Conservation (phyloP, 1,284 basidiomycete genomes). For the Termitomyces sp. region DNA sequence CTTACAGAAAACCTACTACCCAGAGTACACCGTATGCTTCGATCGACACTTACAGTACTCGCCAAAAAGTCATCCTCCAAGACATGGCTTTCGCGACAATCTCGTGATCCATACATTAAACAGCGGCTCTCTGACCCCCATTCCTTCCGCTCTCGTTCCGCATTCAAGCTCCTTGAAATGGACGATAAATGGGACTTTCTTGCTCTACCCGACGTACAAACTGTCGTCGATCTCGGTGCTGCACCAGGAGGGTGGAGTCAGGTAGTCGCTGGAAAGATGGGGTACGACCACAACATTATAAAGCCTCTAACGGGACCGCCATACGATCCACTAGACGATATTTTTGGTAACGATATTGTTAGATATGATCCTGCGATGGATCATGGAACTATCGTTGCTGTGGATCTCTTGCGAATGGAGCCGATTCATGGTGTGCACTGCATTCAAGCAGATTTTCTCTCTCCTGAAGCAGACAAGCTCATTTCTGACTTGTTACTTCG, state of each 20-base stretch:
- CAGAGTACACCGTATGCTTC: conserved; percentile 3
- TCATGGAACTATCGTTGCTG: conserved; percentile 59
- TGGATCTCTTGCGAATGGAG: conserved; percentile 68
- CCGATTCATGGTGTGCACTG: conserved; percentile 65
- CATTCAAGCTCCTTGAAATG: conserved; percentile 81
- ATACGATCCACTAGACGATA: no score
- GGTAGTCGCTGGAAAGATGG: conserved; percentile 61
- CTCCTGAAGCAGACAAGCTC: conserved; percentile 40
- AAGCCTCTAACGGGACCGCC: no score
- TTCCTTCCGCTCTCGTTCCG: conserved; percentile 71
- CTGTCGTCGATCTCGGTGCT: conserved; percentile 80
- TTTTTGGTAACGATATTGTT: no score
- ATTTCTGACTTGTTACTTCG: conserved; percentile 44
- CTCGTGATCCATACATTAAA: conserved; percentile 64
- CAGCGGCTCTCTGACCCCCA: conserved; percentile 42
- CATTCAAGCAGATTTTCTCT: conserved; percentile 75
- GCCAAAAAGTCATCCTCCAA: conserved; percentile 33
- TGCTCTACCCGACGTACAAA: conserved; percentile 41
- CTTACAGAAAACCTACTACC: no score
- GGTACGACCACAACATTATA: no score
- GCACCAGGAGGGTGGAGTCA: conserved; percentile 90
- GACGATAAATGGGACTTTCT: conserved; percentile 54
- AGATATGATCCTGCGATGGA: no score
- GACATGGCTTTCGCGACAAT: conserved; percentile 62
- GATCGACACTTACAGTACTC: neutral